phyloP scores from a whole-genome alignment of 148 eudicot species.

The Chenopodium suecicum region DNA sequence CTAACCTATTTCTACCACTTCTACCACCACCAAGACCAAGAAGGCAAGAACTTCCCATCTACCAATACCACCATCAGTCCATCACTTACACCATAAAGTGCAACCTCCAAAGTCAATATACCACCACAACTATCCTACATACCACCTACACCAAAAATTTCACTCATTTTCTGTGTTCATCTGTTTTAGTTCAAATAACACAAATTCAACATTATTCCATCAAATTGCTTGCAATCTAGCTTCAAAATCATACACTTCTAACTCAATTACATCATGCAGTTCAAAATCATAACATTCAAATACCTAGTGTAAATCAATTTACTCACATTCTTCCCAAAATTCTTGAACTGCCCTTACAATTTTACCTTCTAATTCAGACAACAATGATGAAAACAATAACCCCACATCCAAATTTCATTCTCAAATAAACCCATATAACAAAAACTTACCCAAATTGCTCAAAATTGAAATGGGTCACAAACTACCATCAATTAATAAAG shows the following conservation, averaged over 20 bases:
- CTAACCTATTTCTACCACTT: background rate
- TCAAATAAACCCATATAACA: background rate
- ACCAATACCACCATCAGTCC: too few relatives aligned
- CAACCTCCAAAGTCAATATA: background rate
- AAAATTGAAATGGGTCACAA: background rate
- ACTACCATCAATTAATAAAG: background rate
- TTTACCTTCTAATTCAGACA: background rate
- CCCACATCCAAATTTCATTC: background rate
- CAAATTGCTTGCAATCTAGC: background rate
- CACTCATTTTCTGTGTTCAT: background rate
- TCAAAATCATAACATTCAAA: background rate
- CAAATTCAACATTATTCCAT: background rate
- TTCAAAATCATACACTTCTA: background rate
- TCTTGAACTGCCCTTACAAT: background rate
- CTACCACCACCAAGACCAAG: background rate
- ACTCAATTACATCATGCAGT: background rate
- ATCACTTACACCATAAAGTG: background rate
- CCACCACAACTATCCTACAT: background rate
- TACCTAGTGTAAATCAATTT: background rate
- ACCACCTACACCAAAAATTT: background rate
- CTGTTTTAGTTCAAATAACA: background rate
- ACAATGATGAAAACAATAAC: background rate
- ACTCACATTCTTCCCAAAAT: background rate
- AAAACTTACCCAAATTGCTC: background rate
- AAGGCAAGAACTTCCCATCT: background rate